Evolutionary conservation across 139 green algal genomes (phyloP).

Genomic region (Volvox reticuliferus): DNA sequence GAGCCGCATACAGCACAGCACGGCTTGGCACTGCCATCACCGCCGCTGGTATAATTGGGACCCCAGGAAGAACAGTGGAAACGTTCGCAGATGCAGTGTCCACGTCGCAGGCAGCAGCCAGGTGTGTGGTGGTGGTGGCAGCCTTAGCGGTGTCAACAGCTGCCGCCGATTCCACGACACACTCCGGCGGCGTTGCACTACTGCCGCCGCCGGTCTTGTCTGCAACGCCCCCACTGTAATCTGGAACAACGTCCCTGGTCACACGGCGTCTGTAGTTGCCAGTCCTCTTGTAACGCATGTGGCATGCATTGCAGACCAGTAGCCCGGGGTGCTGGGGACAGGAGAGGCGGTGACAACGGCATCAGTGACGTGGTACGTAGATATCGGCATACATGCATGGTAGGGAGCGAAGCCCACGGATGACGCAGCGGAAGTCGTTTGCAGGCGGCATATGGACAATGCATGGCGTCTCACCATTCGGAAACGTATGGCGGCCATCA

Average conservation of each 20-base stretch:
- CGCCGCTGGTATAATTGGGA: neutral
- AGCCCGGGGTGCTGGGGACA: neutral
- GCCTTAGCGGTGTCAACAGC: neutral
- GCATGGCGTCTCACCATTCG: too few relatives aligned
- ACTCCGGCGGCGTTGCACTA: neutral
- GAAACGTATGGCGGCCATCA: too few relatives aligned
- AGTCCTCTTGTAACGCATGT: constrained; percentile 25
- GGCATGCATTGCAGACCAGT: constrained; percentile 40
- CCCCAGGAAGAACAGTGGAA: too few relatives aligned
- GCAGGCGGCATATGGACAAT: too few relatives aligned
- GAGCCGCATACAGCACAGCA: constrained; percentile 18
- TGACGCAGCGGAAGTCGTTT: too few relatives aligned
- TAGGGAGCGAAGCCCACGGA: too few relatives aligned
- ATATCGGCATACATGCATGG: too few relatives aligned
- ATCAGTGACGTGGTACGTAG: too few relatives aligned
- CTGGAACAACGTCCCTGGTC: too few relatives aligned
- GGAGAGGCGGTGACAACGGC: neutral
- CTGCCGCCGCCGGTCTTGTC: neutral
- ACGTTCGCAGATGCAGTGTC: neutral
- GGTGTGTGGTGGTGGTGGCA: neutral
- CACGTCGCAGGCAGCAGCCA: neutral
- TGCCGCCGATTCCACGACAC: neutral
- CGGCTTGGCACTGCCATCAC: neutral
- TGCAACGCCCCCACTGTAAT: neutral
- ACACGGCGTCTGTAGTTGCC: neutral